Conservation (phyloP, 2,329 filamentous ascomycete genomes). For the Esteya vermicola region DNA sequence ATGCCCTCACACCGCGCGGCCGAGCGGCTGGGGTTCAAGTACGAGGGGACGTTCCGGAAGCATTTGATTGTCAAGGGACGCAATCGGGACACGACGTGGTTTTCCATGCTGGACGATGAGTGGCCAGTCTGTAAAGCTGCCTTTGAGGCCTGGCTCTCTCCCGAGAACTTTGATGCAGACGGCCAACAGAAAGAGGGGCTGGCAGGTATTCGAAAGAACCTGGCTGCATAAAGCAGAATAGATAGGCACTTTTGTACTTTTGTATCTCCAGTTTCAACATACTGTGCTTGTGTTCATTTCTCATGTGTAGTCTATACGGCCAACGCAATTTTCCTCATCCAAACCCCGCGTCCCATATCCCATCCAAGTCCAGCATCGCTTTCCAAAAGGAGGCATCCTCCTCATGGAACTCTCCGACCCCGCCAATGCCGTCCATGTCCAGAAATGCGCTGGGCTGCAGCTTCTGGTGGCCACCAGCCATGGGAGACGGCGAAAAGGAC, state of each 20-base stretch:
- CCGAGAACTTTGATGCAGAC: neutral
- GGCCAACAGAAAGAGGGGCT: too few relatives aligned
- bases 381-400: slow-evolving; percentile 6
- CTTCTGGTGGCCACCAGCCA: neutral
- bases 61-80: neutral
- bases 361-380: neutral
- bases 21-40: neutral
- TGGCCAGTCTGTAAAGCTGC: neutral
- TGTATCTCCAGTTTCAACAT: too few relatives aligned
- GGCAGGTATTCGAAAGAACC: too few relatives aligned
- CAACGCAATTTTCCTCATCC: neutral
- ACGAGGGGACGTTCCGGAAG: slow-evolving; percentile 1
- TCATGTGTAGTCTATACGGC: too few relatives aligned
- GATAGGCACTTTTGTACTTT: too few relatives aligned
- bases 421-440: slow-evolving; percentile 6
- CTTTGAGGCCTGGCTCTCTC: neutral
- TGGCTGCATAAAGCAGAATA: too few relatives aligned
- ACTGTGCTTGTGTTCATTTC: too few relatives aligned
- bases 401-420: neutral
- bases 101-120: neutral
- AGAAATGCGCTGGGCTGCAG: neutral
- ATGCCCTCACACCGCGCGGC: neutral
- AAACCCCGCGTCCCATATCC: slow-evolving; percentile 2
- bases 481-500: neutral
- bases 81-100: slow-evolving; percentile 1